Conservation (phyloP, 2,329 filamentous ascomycete genomes). For the Pleurostoma richardsiae region DNA sequence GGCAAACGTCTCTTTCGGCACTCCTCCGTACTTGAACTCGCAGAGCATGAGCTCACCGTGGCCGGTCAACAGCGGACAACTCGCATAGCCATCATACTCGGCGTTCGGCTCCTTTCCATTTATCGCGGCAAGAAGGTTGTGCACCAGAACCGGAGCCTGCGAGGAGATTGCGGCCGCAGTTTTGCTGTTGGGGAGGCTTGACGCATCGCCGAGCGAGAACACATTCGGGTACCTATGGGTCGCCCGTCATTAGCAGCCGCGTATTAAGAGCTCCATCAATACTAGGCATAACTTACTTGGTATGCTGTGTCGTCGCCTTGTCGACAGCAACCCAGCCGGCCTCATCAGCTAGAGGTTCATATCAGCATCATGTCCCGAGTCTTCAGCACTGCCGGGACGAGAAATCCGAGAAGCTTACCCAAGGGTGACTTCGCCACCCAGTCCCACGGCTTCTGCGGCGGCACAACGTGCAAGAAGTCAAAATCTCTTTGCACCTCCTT, state of each 20-base stretch:
- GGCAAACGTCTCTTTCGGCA: conserved; percentile 38
- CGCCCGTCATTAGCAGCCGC: too few relatives aligned
- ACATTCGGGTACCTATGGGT: conserved; percentile 24
- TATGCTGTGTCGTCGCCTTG: conserved; percentile 13
- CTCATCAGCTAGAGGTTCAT: conserved; percentile 5
- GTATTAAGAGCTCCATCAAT: too few relatives aligned
- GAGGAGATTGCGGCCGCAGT: conserved; percentile 39
- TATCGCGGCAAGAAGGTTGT: conserved; percentile 30
- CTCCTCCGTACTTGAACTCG: conserved; percentile 42
- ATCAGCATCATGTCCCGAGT: background rate
- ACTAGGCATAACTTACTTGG: conserved; percentile 9
- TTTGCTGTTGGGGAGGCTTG: conserved; percentile 33
- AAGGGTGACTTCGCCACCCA: conserved; percentile 15
- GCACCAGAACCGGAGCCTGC: conserved; percentile 35
- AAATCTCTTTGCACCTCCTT: conserved; percentile 25
- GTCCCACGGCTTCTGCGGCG: conserved; percentile 15
- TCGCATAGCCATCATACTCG: conserved; percentile 37
- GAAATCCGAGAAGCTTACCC: conserved; percentile 14
- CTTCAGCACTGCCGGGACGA: background rate
- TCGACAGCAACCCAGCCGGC: conserved; percentile 15
- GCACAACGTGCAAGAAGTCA: conserved; percentile 29
- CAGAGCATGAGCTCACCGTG: conserved; percentile 39
- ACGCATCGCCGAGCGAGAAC: conserved; percentile 33
- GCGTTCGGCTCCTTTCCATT: conserved; percentile 24
- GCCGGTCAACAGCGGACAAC: conserved; percentile 38